These are phyloP conservation scores for Hanseniaspora jakobsenii DNA, from an alignment of 805 yeast genomes.

Conservation along the genomic window DNA sequence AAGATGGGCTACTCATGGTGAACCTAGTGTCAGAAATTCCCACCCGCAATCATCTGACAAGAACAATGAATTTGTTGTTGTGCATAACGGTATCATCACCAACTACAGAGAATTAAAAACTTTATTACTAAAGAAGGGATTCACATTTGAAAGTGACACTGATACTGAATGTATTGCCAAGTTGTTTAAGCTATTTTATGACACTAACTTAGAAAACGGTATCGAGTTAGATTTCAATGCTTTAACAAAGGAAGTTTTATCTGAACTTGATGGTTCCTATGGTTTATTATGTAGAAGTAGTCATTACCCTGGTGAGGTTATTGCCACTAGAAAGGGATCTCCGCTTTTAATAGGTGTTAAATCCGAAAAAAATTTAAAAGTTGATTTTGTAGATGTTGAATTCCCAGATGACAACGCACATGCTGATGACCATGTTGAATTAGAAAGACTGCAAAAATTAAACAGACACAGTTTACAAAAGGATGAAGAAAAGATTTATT, in stretches of 20 bases:
- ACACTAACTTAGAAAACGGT: slow-evolving; percentile 59
- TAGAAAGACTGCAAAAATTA: slow-evolving; percentile 10
- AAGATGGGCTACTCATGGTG: slow-evolving; percentile 99
- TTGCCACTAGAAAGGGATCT: slow-evolving; percentile 96
- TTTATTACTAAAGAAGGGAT: slow-evolving; percentile 67
- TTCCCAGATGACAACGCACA: slow-evolving; percentile 55
- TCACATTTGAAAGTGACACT: slow-evolving; percentile 76
- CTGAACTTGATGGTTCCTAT: slow-evolving; percentile 93
- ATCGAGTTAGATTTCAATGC: slow-evolving; percentile 77
- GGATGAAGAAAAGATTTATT: slow-evolving; percentile 24
- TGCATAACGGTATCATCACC: slow-evolving; percentile 97
- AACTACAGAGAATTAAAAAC: slow-evolving; percentile 86
- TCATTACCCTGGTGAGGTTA: slow-evolving; percentile 89
- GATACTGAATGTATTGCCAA: slow-evolving; percentile 98
- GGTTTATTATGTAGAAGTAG: slow-evolving; percentile 85
- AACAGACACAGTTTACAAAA: slow-evolving; percentile 1
- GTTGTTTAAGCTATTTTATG: slow-evolving; percentile 81
- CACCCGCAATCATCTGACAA: slow-evolving; percentile 93
- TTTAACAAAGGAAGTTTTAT: slow-evolving; percentile 80
- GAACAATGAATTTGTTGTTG: slow-evolving; percentile 72
- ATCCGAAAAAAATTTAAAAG: slow-evolving; percentile 88
- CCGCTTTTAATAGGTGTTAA: slow-evolving; percentile 95
- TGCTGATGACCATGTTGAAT: slow-evolving; percentile 21
- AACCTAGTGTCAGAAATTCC: slow-evolving; percentile 72
- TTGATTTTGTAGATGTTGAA: slow-evolving; percentile 96